These are phyloP conservation scores for Oryza coarctata DNA, from an alignment of 176 grass and related monocot species.

Conservation along the genomic window DNA sequence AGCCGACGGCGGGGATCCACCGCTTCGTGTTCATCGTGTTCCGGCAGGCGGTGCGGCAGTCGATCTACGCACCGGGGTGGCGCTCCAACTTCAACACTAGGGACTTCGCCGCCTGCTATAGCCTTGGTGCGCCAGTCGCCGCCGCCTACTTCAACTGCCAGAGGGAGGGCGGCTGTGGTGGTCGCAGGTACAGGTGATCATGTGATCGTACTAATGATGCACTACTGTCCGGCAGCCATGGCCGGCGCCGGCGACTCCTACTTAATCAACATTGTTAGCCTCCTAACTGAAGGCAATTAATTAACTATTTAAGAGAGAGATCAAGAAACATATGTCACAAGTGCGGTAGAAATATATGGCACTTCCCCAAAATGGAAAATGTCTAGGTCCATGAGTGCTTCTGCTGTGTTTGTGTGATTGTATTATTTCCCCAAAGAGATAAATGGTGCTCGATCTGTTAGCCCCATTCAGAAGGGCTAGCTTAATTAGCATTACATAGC, in stretches of 20 bases:
- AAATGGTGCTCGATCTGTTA: background rate
- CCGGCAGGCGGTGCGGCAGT: conserved; percentile 44
- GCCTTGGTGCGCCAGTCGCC: conserved; percentile 41
- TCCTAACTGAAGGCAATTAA: background rate
- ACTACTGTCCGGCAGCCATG: too few species aligned
- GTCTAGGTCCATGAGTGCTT: background rate
- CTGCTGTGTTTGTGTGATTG: background rate
- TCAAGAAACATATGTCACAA: background rate
- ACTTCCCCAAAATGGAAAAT: background rate
- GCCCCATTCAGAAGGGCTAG: too few species aligned
- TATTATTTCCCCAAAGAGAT: background rate
- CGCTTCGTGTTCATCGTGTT: conserved; percentile 66
- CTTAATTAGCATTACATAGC: too few species aligned
- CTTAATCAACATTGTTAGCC: background rate
- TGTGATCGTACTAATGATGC: too few species aligned
- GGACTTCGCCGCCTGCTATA: conserved; percentile 57
- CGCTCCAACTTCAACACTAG: conserved; percentile 71
- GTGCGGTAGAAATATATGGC: background rate
- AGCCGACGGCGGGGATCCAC: conserved; percentile 55
- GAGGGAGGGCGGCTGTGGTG: conserved; percentile 68
- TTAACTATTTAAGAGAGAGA: background rate
- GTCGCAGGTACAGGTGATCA: conserved; percentile 54
- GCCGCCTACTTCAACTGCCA: conserved; percentile 71
- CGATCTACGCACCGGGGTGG: conserved; percentile 62
- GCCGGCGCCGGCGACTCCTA: too few species aligned